Conservation (phyloP, 2,329 filamentous ascomycete species). For the Pseudocercospora pini-densiflorae region DNA sequence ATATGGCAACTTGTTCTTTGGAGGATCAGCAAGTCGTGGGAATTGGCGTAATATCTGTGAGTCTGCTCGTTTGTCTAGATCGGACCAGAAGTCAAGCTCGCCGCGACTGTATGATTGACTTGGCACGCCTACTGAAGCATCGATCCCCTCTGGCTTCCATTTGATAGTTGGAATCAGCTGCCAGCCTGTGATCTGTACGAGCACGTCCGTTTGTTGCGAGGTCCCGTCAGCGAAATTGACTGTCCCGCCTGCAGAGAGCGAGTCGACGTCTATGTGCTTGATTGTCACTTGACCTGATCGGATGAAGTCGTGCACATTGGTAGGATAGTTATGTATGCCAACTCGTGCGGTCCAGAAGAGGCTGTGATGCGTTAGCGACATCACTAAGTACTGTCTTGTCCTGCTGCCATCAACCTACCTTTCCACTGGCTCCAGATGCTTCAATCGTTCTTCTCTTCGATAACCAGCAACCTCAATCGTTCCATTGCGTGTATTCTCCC, state of each 20-base stretch:
- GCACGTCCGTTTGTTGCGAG: conserved; percentile 51
- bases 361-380: conserved; percentile 18
- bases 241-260: conserved; percentile 8
- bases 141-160: conserved; percentile 33
- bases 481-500: conserved; percentile 60
- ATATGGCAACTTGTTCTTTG: conserved; percentile 15
- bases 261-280: conserved; percentile 58
- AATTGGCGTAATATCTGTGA: conserved; percentile 16
- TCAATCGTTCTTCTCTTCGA: conserved; percentile 45
- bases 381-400: neutral
- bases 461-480: conserved; percentile 52
- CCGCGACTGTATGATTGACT: conserved; percentile 8
- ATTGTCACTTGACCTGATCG: conserved; percentile 58
- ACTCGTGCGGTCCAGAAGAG: conserved; percentile 60
- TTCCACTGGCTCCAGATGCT: conserved; percentile 46
- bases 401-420: neutral
- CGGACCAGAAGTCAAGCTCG: conserved; percentile 17
- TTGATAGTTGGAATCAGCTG: conserved; percentile 53
- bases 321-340: conserved; percentile 63
- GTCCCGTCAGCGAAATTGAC: conserved; percentile 10
- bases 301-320: conserved; percentile 61
- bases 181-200: conserved; percentile 65
- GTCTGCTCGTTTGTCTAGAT: conserved; percentile 16
- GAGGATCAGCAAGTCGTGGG: conserved; percentile 15
- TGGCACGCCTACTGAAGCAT: conserved; percentile 19